Base-by-base conservation (phyloP, 352 stramenopile genomes). In the Hyaloperonospora arabidopsidis region DNA sequence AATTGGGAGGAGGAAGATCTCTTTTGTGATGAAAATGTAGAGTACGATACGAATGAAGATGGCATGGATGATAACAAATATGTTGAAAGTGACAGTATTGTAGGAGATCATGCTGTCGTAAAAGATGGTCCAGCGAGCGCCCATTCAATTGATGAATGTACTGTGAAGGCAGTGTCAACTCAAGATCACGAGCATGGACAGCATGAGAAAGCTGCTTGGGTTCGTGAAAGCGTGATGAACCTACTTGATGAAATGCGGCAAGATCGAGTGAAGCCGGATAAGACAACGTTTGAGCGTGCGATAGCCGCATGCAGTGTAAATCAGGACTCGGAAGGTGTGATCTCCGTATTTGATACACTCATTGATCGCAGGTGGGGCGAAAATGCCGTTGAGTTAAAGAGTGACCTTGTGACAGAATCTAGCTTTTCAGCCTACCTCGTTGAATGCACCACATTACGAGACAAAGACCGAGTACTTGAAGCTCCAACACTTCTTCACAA, bases 281-380 rank as follows among this genome's bases (percentile, higher is more conserved):
- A 54, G 39, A 67, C 60, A 43, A 60, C 52, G 10, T 73, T 60
- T 35, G 57, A 69, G n/a, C 65, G 58, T 7, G 68, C 65, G 18
- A 59, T 81, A 39, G 72, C 68, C 47, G 69, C 61, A 0, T 81
- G 68, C 25, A 72, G 54, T 19, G 46, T 73, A 17, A 74, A 75
- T 29, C 49, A 67, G n/a, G 70, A 84, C 51, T 57, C 36, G 0
- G 48, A 65, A 41, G 70, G 73, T 28, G 70, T 80, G 2, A 32
- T 74, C 18, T 12, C 28, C 13, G 66, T 84, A 17, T 70, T 77
- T 22, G 73, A 81, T 19, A 52, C 18, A 29, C 56, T 76, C 2
- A 55, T 68, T n/a, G 17, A 57, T 23, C 59, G 59, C 41, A 56
- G 56, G 21, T 28, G 15, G 13, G 34, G 19, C 7, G 43, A 63